Evolutionary conservation across 345 rosid genomes (phyloP).

Genomic region (Aethionema arabicum): DNA sequence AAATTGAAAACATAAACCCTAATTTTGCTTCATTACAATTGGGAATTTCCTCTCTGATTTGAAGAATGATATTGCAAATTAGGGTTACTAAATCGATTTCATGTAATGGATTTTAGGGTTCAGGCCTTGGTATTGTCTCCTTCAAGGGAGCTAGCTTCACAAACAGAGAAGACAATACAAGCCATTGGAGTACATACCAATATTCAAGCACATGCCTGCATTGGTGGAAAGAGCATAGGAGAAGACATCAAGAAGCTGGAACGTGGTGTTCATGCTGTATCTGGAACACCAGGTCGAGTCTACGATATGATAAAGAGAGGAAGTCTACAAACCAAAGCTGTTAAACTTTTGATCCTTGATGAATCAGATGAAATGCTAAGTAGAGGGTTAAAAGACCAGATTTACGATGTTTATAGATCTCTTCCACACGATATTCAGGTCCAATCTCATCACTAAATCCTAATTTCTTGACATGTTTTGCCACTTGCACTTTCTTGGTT

Average conservation of each 20-base stretch:
- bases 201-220: slow-evolving; percentile 82
- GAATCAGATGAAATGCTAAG: slow-evolving; percentile 98
- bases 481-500: neutral
- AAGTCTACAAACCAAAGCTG: slow-evolving; percentile 77
- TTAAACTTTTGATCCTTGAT: slow-evolving; percentile 51
- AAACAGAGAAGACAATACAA: slow-evolving; percentile 81
- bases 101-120: slow-evolving; percentile 46
- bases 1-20: slow-evolving; percentile 24
- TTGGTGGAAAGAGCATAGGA: slow-evolving; percentile 95
- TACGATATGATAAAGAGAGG: slow-evolving; percentile 98
- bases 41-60: neutral
- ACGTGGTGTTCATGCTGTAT: slow-evolving; percentile 59
- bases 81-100: neutral
- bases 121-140: slow-evolving; percentile 93
- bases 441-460: neutral
- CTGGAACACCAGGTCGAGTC: slow-evolving; percentile 96
- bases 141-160: slow-evolving; percentile 89
- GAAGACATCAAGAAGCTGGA: slow-evolving; percentile 83
- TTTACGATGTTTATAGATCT: slow-evolving; percentile 84
- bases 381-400: slow-evolving; percentile 97
- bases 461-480: neutral
- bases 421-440: slow-evolving; percentile 98
- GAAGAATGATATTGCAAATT: neutral
- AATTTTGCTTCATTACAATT: slow-evolving; percentile 17
- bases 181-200: slow-evolving; percentile 71